Evolutionary conservation across 768 basidiomycete genomes (phyloP).

Genomic region (Agrocybe chaxingu): DNA sequence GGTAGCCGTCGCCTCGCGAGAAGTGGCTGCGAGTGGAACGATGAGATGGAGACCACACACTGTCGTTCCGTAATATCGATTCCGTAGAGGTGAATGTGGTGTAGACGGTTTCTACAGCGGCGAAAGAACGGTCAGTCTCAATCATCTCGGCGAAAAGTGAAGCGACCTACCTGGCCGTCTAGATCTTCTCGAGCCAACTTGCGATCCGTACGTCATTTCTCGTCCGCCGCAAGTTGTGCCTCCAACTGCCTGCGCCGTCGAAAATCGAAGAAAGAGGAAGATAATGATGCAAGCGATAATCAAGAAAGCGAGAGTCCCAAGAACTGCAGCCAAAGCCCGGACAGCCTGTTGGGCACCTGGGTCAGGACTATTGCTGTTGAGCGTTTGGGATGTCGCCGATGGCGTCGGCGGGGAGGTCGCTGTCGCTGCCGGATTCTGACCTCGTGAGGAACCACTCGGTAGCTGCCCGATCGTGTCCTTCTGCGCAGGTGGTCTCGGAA

Average conservation of each 20-base stretch:
- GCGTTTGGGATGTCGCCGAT: neutral
- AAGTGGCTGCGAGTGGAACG: constrained; percentile 16
- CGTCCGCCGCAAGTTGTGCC: neutral
- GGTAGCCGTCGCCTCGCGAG: constrained; percentile 23
- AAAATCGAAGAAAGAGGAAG: constrained; percentile 8
- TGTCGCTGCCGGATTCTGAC: constrained; percentile 10
- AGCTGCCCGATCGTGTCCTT: constrained; percentile 13
- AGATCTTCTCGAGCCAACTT: constrained; percentile 1
- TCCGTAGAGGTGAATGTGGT: constrained; percentile 33
- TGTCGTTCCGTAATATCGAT: constrained; percentile 29
- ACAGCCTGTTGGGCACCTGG: constrained; percentile 10
- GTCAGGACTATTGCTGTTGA: neutral
- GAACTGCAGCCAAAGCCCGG: constrained; percentile 21
- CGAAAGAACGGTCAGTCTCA: neutral
- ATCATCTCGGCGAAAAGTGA: neutral
- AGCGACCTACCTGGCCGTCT: constrained; percentile 20
- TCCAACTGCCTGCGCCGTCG: constrained; percentile 6
- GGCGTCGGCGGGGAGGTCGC: neutral
- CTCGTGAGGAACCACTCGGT: neutral
- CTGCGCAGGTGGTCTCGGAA: constrained; percentile 16
- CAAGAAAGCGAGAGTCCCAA: constrained; percentile 22
- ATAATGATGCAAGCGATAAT: constrained; percentile 8
- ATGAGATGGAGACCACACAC: constrained; percentile 22
- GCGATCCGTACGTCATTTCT: neutral
- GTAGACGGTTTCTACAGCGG: constrained; percentile 25